Conservation (phyloP, 2,329 filamentous ascomycete genomes). For the Colletotrichum acutatum region DNA sequence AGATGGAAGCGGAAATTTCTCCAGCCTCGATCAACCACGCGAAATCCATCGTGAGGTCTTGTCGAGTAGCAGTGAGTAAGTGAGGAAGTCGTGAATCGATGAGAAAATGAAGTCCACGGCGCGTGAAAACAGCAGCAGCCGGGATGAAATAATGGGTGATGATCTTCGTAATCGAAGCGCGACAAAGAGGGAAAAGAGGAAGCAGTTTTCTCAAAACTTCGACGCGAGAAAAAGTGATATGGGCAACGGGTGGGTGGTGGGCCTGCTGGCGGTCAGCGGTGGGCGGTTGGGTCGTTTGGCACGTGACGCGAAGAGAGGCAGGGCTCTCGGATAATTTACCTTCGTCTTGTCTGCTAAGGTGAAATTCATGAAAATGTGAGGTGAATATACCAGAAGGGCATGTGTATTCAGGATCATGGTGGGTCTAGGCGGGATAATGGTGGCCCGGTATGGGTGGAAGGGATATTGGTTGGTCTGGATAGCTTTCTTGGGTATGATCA, state of each 20-base stretch:
- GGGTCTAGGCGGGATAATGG: neutral
- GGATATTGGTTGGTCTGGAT: neutral
- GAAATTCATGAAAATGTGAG: neutral
- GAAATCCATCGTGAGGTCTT: neutral
- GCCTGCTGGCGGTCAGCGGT: too few relatives aligned
- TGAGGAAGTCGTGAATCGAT: neutral
- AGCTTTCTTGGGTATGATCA: neutral
- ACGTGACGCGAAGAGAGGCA: conserved; percentile 3
- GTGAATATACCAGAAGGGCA: neutral
- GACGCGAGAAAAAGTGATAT: neutral
- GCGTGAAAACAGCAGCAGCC: neutral
- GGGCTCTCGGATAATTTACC: neutral
- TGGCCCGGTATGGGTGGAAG: neutral
- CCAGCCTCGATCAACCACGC: neutral
- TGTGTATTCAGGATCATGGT: neutral
- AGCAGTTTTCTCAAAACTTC: neutral
- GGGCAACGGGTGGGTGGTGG: neutral
- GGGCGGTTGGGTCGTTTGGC: neutral
- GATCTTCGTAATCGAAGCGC: neutral
- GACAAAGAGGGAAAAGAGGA: neutral
- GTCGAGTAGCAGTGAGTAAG: neutral
- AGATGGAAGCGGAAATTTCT: neutral
- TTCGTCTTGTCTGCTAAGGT: neutral
- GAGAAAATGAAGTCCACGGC: neutral
- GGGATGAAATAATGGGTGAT: neutral